Base-by-base conservation (phyloP, 768 basidiomycete genomes). In the Leccinellum albellum region DNA sequence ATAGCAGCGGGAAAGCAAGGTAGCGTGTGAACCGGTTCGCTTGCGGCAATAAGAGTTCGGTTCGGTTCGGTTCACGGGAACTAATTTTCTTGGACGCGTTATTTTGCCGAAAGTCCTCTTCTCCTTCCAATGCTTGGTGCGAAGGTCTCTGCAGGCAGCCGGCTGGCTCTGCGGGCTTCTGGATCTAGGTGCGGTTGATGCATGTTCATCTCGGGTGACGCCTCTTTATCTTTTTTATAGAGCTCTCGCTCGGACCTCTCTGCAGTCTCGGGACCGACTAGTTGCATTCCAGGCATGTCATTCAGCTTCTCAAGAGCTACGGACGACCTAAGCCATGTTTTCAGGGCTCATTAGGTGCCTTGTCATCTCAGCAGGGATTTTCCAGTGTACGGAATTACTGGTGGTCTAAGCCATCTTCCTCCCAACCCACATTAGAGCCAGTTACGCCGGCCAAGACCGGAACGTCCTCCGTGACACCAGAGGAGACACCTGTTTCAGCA, bases 351-450 rank as follows among this genome's bases (percentile, higher is more conserved):
- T 26, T 37, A 29, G 37, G 29, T 28, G 24, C 24, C 32, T 29
- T 65, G n/a, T n/a, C 52, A 26, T 50, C 55, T 44, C 44, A 26
- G n/a, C 66, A 52, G 51, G 57, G 60, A 24, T 26, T 58, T 42
- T 57, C 54, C 15, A 61, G 61, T 51, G 55, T 31, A 32, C 70
- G 72, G 9, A 74, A 54, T 53, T 74, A 61, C 55, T 72, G 70
- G 72, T 72, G 72, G 70, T 67, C 70, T 3, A 72, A 66, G 46
- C 54, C 70, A 48, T 45, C 61, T 0, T 17, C 47, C 29, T 13
- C 54, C 31, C 66, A 46, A 31, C 15, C 35, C 26, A 7, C 23
- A 17, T 52, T 55, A 21, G 65, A 64, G 33, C 48, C 59, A 26
- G 48, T 28, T 44, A 40, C 47, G 21, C 24, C 14, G 23, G 26